These are phyloP conservation scores for Linum lewisii DNA, from an alignment of 345 rosid species.

Conservation along the genomic window DNA sequence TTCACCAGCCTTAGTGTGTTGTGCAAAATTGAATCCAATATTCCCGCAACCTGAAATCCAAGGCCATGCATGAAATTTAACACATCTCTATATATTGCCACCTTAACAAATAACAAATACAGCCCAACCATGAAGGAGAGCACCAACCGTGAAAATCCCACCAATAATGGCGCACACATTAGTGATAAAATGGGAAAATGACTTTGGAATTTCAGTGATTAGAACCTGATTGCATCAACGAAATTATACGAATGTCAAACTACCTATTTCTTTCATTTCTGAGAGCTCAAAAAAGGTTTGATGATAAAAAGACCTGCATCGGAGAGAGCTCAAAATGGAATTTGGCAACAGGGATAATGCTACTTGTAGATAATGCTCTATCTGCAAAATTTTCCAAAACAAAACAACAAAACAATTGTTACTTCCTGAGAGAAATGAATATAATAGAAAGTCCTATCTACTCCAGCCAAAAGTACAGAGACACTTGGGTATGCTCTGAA, in stretches of 20 bases:
- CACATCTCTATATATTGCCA: neutral
- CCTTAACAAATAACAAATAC: constrained; percentile 17
- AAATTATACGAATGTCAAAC: neutral
- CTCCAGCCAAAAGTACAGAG: neutral
- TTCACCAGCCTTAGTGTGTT: constrained; percentile 77
- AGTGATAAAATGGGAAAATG: constrained; percentile 90
- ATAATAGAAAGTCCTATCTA: no score
- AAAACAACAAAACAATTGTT: no score
- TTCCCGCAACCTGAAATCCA: constrained; percentile 78
- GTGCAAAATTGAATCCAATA: constrained; percentile 78
- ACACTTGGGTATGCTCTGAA: neutral
- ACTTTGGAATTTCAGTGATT: constrained; percentile 66
- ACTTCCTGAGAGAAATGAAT: neutral
- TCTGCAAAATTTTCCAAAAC: constrained; percentile 40
- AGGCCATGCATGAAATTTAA: neutral
- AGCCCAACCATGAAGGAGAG: neutral
- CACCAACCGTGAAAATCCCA: constrained; percentile 85
- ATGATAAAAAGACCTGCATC: constrained; percentile 75
- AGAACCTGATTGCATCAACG: constrained; percentile 41
- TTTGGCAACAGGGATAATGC: constrained; percentile 77
- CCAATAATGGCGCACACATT: constrained; percentile 94
- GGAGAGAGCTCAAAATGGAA: constrained; percentile 98
- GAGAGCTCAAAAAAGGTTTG: neutral
- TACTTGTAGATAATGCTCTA: constrained; percentile 93
- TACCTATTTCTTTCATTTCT: neutral